Base-by-base conservation (phyloP, 495 filamentous ascomycete genomes). In the Penicillium steckii region DNA sequence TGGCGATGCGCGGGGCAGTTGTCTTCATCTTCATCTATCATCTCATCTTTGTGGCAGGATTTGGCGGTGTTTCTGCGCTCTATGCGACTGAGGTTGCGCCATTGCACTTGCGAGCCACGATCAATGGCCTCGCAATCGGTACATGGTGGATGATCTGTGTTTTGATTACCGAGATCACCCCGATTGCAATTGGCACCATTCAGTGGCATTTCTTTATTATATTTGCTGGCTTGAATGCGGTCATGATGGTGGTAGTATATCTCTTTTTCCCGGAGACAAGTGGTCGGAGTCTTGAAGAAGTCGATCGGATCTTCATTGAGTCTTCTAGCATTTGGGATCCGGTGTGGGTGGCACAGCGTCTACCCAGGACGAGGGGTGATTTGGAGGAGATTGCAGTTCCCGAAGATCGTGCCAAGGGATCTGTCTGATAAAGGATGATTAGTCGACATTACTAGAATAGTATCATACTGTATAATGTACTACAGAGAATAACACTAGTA, bases 21-120 rank as follows among this genome's bases (percentile, higher is more conserved):
- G 70, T 72, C 15, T 82, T 81, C 52, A 66, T 80, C 13, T 80
- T 80, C 56, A 50, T 81, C 7, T 82, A 75, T 61, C 74, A 76
- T 53, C 71, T 68, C 30, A 77, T 76, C 63, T 76, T 79, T 48
- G 68, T 75, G 8, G 54, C 74, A 29, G 80, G 79, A 0, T 82
- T 77, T 65, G 62, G 77, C 4, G 77, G 77, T 13, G 70, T 77
- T 29, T 74, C 78, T 17, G 81, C 77, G 52, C 60, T 81, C 15
- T 81, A 81, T 57, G 74, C 72, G 8, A 69, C 78, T 8, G 80
- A 83, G 54, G 69, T 83, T 30, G 68, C 72, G 0, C 78, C 79
- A 3, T 56, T 80, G 13, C 56, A 65, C 5, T 68, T 79, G 18
- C 73, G 80, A 19, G 71, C 71, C 18, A 71, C 72, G 0, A 74